Percentiles rank a stretch among this genome's conserved stretches.
phyloP scores from a whole-genome alignment of 2,329 filamentous ascomycete genomes.

The Aspergillus flavus region DNA sequence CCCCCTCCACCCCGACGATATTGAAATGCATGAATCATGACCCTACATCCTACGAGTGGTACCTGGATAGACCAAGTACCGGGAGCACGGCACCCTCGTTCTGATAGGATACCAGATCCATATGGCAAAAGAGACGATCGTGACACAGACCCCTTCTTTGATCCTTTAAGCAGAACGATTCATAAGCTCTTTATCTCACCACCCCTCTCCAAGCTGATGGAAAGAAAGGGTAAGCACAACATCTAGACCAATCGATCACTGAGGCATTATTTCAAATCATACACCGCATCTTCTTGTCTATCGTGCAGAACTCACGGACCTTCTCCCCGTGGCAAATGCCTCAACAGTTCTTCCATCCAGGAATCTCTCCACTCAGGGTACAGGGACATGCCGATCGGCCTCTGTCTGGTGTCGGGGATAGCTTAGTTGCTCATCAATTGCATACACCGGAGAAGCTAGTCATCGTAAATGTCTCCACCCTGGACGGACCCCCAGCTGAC shows the following conservation, averaged over 20 bases:
- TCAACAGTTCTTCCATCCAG: neutral
- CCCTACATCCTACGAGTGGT: neutral
- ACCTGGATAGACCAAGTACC: neutral
- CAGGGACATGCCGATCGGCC: neutral
- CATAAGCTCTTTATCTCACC: neutral
- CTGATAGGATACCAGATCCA: neutral
- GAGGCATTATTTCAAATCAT: neutral
- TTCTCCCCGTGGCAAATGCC: neutral
- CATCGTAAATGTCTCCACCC: neutral
- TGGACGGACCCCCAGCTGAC: neutral
- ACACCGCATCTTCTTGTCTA: neutral
- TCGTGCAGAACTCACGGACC: neutral
- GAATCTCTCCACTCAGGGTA: neutral
- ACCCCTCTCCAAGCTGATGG: neutral
- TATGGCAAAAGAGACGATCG: neutral
- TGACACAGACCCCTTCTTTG: neutral
- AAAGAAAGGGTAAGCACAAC: neutral
- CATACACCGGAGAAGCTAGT: neutral
- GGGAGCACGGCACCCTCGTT: neutral
- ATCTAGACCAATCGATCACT: neutral
- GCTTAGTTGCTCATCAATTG: slow-evolving; percentile 1
- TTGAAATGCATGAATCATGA: neutral
- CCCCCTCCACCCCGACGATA: neutral
- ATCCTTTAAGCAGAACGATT: neutral
- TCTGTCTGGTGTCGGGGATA: neutral